A percentile compares a stretch with the other conserved stretches of the same genome.
Evolutionary conservation across 805 yeast species (phyloP).

Genomic region (Candida schatavii): DNA sequence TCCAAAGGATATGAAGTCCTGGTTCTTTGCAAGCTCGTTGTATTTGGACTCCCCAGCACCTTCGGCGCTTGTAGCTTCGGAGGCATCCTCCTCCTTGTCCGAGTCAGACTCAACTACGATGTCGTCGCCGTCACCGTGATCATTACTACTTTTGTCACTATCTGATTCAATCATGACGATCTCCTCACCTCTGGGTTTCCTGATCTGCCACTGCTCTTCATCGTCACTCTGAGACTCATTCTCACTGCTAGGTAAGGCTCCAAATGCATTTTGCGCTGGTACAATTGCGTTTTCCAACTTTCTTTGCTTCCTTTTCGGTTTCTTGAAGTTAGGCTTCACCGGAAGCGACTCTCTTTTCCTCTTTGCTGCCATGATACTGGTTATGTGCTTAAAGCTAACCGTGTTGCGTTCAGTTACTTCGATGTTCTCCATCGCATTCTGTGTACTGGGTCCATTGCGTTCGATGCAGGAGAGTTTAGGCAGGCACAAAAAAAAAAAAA

Average conservation of each 20-base stretch:
- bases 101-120: constrained; percentile 23
- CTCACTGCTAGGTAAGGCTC: constrained; percentile 17
- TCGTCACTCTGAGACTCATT: constrained; percentile 22
- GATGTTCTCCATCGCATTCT: too few relatives aligned
- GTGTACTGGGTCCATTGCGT: too few relatives aligned
- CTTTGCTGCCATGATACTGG: constrained; percentile 17
- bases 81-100: constrained; percentile 10
- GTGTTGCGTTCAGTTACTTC: too few relatives aligned
- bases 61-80: constrained; percentile 7
- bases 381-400: too few relatives aligned
- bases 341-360: constrained; percentile 21
- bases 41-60: constrained; percentile 3
- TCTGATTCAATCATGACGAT: constrained; percentile 31
- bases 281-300: constrained; percentile 9
- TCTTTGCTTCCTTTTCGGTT: constrained; percentile 19
- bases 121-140: constrained; percentile 14
- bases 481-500: not conserved
- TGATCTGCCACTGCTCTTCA: constrained; percentile 20
- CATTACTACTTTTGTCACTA: constrained; percentile 11
- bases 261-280: constrained; percentile 19
- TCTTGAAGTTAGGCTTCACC: constrained; percentile 18
- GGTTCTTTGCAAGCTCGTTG: constrained; percentile 43
- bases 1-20: constrained; percentile 57
- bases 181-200: constrained; percentile 17
- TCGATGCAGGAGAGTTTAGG: not conserved